Evolutionary conservation across 192 early-diverging fungal species (phyloP).

Genomic region (Umbelopsis isabellina): DNA sequence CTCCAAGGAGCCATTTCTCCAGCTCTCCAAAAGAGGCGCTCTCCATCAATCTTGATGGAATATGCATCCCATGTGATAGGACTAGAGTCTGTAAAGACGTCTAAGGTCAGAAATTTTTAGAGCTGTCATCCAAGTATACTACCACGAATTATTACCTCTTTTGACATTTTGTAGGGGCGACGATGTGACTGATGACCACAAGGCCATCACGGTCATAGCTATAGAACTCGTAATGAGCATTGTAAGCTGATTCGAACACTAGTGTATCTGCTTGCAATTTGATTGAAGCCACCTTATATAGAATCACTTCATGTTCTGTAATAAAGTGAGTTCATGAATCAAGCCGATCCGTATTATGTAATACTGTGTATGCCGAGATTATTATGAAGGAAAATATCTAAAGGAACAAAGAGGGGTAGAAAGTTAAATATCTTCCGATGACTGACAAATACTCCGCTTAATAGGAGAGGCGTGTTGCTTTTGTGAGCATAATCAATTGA

Average conservation of each 20-base stretch:
- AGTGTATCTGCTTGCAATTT: not conserved
- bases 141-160: not conserved
- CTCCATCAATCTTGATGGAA: slow-evolving; percentile 23
- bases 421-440: not conserved
- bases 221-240: slow-evolving; percentile 12
- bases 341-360: slow-evolving; percentile 19
- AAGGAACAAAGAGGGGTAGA: not conserved
- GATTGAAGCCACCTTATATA: not conserved
- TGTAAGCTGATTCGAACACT: not conserved
- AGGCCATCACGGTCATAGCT: not conserved
- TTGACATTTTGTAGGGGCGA: slow-evolving; percentile 4
- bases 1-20: slow-evolving; percentile 22
- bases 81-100: not conserved
- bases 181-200: slow-evolving; percentile 1
- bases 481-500: not conserved
- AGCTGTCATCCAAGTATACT: not conserved
- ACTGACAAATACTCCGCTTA: slow-evolving; percentile 14
- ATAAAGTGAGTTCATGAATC: not conserved
- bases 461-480: not conserved
- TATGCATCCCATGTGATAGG: slow-evolving; percentile 28
- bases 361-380: not conserved
- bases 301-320: not conserved
- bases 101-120: not conserved
- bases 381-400: not conserved
- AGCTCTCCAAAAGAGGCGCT: slow-evolving; percentile 22